Conservation (phyloP, 2,329 filamentous ascomycete species). For the Apiospora saccharicola region DNA sequence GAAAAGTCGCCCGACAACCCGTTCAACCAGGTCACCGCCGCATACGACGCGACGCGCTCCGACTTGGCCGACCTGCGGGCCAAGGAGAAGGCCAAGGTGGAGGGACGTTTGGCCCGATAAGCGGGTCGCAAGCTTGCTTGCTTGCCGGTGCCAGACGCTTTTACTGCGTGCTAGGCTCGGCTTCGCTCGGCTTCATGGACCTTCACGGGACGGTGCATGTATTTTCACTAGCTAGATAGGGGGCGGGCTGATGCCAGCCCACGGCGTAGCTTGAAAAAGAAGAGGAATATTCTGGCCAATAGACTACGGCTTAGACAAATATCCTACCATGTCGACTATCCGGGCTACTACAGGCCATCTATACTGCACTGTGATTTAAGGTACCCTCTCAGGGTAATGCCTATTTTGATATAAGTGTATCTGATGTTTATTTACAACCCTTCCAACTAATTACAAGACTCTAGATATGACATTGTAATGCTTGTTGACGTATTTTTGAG, state of each 20-base stretch:
- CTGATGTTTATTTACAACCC: neutral
- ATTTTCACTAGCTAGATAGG: neutral
- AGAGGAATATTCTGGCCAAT: neutral
- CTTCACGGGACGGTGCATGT: neutral
- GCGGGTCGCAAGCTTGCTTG: neutral
- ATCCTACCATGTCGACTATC: neutral
- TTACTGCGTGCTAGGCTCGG: neutral
- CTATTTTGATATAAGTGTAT: neutral
- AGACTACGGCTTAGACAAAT: neutral
- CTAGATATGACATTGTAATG: neutral
- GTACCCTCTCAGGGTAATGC: neutral
- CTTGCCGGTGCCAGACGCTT: neutral
- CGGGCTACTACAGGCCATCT: neutral
- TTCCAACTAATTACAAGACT: neutral
- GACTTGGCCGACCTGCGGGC: conserved; percentile 74
- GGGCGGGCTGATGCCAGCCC: neutral
- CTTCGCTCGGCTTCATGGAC: neutral
- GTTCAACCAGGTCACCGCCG: conserved; percentile 82
- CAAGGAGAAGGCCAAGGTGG: conserved; percentile 76
- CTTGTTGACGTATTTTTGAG: no score
- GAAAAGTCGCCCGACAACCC: conserved; percentile 95
- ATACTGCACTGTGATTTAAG: neutral
- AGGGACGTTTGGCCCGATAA: conserved; percentile 52
- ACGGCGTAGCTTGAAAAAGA: neutral
- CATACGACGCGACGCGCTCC: conserved; percentile 80